These are phyloP conservation scores for Coprinellus micaceus DNA, from an alignment of 768 basidiomycete genomes.

Conservation along the genomic window DNA sequence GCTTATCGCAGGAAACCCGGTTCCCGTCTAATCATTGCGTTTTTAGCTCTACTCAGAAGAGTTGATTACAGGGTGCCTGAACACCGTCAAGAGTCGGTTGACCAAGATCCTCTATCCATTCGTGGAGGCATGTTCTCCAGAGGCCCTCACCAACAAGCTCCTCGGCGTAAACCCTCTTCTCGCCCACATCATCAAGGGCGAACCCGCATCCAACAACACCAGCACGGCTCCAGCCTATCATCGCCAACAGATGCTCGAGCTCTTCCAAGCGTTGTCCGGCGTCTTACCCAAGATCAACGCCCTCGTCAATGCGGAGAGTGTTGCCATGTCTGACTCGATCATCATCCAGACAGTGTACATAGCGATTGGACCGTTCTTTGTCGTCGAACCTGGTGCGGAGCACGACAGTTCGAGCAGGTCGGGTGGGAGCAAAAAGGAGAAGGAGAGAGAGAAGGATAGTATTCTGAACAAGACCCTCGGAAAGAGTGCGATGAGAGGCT, in stretches of 20 bases:
- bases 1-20: neutral
- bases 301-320: constrained; percentile 67
- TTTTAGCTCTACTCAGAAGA: constrained; percentile 90
- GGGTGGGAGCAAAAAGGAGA: constrained; percentile 8
- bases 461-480: constrained; percentile 67
- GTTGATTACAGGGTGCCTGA: constrained; percentile 75
- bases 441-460: constrained; percentile 49
- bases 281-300: constrained; percentile 72
- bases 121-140: constrained; percentile 61
- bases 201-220: constrained; percentile 30
- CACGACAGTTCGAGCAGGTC: constrained; percentile 37
- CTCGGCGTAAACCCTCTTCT: constrained; percentile 46
- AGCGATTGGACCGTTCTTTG: constrained; percentile 91
- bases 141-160: constrained; percentile 22
- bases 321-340: constrained; percentile 84
- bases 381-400: constrained; percentile 62
- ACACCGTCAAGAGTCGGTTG: constrained; percentile 75
- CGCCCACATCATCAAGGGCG: constrained; percentile 45
- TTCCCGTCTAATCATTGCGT: constrained; percentile 1
- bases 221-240: constrained; percentile 4
- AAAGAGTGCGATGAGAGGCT: constrained; percentile 73
- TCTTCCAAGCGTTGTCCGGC: constrained; percentile 69
- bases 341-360: constrained; percentile 93
- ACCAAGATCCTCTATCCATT: constrained; percentile 81
- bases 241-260: constrained; percentile 38